phyloP scores from a whole-genome alignment of 805 yeast species.

The Myxozyma mucilagina region DNA sequence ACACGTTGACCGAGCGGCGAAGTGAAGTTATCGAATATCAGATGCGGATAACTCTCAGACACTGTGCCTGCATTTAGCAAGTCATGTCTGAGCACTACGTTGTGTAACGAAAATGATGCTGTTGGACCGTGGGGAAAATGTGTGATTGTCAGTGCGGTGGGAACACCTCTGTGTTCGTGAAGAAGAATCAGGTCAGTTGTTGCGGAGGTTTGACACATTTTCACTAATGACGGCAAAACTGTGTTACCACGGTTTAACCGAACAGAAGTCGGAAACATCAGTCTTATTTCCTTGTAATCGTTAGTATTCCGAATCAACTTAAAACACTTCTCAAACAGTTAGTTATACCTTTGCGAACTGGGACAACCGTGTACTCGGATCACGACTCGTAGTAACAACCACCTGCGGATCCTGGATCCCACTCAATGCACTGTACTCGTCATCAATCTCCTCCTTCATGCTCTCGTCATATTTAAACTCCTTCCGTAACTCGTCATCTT shows the following conservation, averaged over 20 bases:
- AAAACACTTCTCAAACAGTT: background rate
- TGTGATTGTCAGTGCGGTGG: slow-evolving; percentile 86
- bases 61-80: slow-evolving; percentile 80
- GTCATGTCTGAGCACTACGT: slow-evolving; percentile 93
- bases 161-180: slow-evolving; percentile 98
- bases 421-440: slow-evolving; percentile 83
- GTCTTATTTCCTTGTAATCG: slow-evolving; percentile 60
- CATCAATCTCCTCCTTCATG: slow-evolving; percentile 63
- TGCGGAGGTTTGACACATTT: slow-evolving; percentile 77
- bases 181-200: slow-evolving; percentile 81
- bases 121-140: slow-evolving; percentile 99
- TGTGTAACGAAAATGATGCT: slow-evolving; percentile 88
- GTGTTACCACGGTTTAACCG: slow-evolving; percentile 93
- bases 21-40: slow-evolving; percentile 86
- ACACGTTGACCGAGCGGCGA: slow-evolving; percentile 81
- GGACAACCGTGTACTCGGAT: slow-evolving; percentile 78
- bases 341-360: slow-evolving; percentile 71
- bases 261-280: slow-evolving; percentile 85
- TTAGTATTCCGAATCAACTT: background rate
- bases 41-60: slow-evolving; percentile 90
- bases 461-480: slow-evolving; percentile 88
- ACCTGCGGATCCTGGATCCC: slow-evolving; percentile 90
- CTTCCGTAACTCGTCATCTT: slow-evolving; percentile 75
- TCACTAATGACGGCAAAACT: slow-evolving; percentile 77
- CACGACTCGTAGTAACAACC: slow-evolving; percentile 90